Conservation (phyloP, 768 basidiomycete genomes). For the Mycena chlorophos region DNA sequence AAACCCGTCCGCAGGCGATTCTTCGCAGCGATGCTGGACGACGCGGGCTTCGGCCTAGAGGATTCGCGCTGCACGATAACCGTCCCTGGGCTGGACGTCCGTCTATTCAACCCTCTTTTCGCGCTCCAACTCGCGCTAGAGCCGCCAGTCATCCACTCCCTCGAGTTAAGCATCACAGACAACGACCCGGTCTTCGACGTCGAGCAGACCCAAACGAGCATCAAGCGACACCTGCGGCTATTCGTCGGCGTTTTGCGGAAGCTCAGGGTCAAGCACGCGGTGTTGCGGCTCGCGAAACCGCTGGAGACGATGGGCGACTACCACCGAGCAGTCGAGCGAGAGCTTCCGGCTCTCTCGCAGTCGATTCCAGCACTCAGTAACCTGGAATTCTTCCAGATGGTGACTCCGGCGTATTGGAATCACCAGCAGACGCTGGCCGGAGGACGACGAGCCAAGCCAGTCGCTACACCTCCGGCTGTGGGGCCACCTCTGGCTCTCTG, state of each 20-base stretch:
- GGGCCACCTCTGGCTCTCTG: not conserved
- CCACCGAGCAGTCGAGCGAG: no score
- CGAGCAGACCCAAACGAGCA: not conserved
- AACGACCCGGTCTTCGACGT: not conserved
- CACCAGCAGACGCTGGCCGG: not conserved
- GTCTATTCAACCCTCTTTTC: not conserved
- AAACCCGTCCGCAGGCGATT: not conserved
- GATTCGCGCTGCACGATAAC: not conserved
- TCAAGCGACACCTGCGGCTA: not conserved
- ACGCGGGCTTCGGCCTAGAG: not conserved
- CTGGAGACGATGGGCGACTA: no score
- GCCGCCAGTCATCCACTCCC: not conserved
- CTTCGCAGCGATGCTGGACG: not conserved
- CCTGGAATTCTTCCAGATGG: no score
- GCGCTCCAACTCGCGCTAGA: conserved; percentile 1
- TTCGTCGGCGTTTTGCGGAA: no score
- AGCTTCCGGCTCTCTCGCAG: no score
- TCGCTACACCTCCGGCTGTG: not conserved
- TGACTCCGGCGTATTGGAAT: no score
- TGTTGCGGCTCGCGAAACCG: no score
- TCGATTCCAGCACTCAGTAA: no score
- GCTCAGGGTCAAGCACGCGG: no score
- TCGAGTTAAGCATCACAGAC: not conserved
- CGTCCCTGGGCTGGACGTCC: not conserved
- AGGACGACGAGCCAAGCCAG: not conserved